Conservation (phyloP, 2,329 filamentous ascomycete genomes). For the Herpotrichia juniperi region DNA sequence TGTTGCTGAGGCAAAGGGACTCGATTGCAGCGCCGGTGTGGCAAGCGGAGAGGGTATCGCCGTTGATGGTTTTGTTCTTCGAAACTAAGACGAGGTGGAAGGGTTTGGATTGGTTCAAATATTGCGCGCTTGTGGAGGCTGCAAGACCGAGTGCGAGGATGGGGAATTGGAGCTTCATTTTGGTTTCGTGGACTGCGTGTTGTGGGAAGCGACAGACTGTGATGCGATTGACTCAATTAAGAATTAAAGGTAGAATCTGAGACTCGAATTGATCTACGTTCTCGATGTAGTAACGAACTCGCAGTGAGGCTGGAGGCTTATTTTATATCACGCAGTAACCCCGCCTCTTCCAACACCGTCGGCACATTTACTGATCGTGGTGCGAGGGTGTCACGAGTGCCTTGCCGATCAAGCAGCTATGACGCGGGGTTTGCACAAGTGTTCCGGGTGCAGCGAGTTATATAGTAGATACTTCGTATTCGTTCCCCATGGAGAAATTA, state of each 20-base stretch:
- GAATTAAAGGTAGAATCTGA: neutral
- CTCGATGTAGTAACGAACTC: neutral
- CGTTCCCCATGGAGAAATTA: conserved; percentile 1
- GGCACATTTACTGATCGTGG: conserved; percentile 15
- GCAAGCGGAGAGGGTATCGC: conserved; percentile 49
- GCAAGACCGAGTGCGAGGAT: conserved; percentile 27
- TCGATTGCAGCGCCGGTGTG: conserved; percentile 58
- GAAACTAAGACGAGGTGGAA: conserved; percentile 52
- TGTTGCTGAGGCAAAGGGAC: conserved; percentile 48
- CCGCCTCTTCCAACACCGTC: conserved; percentile 6
- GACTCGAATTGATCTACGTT: neutral
- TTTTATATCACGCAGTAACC: conserved; percentile 5
- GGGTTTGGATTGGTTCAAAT: conserved; percentile 48
- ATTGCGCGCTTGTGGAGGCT: conserved; percentile 36
- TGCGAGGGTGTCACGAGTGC: conserved; percentile 16
- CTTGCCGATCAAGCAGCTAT: conserved; percentile 13
- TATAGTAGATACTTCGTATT: conserved; percentile 12
- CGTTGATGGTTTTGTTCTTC: conserved; percentile 45
- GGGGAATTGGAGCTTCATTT: conserved; percentile 26
- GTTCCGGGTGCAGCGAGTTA: conserved; percentile 10
- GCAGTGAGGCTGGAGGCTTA: neutral
- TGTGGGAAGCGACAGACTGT: conserved; percentile 13
- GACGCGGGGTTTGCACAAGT: conserved; percentile 8
- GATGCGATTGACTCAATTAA: conserved; percentile 13
- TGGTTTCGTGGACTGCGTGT: conserved; percentile 5